These are phyloP conservation scores for Vachellia pachyceras DNA, from an alignment of 306 rosid species.

Conservation along the genomic window DNA sequence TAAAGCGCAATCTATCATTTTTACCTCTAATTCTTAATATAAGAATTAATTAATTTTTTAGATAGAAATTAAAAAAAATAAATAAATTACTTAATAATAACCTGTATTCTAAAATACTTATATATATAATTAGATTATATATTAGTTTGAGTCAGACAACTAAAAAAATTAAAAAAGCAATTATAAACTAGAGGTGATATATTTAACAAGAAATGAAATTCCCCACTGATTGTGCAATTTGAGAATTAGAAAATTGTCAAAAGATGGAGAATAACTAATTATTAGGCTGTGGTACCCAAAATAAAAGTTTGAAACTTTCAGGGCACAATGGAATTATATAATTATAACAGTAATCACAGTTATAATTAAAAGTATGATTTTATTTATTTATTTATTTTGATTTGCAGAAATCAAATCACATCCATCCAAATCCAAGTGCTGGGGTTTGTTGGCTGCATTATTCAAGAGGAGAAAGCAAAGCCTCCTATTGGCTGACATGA, in stretches of 20 bases:
- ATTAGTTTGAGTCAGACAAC: no score
- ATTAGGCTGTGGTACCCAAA: background rate
- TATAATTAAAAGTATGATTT: background rate
- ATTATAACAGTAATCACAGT: background rate
- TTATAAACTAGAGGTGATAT: no score
- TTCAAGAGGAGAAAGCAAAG: background rate
- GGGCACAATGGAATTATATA: background rate
- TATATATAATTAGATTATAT: no score
- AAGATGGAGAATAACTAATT: constrained; percentile 23
- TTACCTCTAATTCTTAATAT: no score
- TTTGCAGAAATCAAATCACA: background rate
- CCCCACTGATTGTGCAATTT: background rate
- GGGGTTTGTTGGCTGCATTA: background rate
- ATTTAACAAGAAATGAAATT: background rate
- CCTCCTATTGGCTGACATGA: background rate
- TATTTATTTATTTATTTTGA: no score
- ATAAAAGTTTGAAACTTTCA: background rate
- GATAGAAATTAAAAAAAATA: no score
- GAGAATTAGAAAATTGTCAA: constrained; percentile 23
- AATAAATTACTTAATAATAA: no score
- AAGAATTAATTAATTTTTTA: no score
- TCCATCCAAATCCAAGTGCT: background rate
- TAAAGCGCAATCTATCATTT: background rate
- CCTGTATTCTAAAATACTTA: no score
- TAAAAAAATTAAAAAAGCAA: no score